Base-by-base conservation (phyloP, 2,329 filamentous ascomycete genomes). In the Leptosphaerulina australis region DNA sequence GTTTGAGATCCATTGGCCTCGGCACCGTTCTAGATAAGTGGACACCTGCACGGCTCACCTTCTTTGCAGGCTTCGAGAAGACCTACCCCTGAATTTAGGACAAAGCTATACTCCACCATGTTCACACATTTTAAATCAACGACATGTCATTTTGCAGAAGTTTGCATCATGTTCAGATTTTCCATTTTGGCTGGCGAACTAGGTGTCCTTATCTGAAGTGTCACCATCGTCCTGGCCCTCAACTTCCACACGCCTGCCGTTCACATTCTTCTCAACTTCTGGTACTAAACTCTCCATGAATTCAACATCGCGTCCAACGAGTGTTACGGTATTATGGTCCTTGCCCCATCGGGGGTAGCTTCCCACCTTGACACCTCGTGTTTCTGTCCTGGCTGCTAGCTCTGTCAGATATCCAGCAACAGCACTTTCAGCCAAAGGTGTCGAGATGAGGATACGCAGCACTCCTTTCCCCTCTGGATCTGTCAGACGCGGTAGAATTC, bases 291-390 rank as follows among this genome's bases (percentile, higher is more conserved):
- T 86, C 70, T 96, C 90, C 68, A 97, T 82, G 62, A 84, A 93
- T 18, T 83, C 86, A 59, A 82, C 79, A 68, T 97, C 88, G 59
- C 84, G 85, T 12, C 80, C 85, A 12, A 97, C 92, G 44, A 99
- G 78, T 9, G 93, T 97, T 37, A 97, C 91, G 0, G 91, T 94
- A 73, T 97, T 97, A 56, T 81, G 81, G 65, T 85, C 84, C 79
- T 90, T 93, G 4, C 88, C 90, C 91, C 92, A 97, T 46, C 91
- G 81, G 26, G 94, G 94, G 74, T 99, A 97, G 73, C 90, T 96
- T 36, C 94, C 94, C 12, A 97, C 91, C 76, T 97, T 97, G 65
- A 97, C 82, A 3, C 91, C 91, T 65, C 83, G 85, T 0, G 84
- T 77, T 69, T 85, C 87, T 17, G 92, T 88, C 70, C 84, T 84